Evolutionary conservation across 805 yeast species (phyloP).

Genomic region (Barnettozyma vustinii): DNA sequence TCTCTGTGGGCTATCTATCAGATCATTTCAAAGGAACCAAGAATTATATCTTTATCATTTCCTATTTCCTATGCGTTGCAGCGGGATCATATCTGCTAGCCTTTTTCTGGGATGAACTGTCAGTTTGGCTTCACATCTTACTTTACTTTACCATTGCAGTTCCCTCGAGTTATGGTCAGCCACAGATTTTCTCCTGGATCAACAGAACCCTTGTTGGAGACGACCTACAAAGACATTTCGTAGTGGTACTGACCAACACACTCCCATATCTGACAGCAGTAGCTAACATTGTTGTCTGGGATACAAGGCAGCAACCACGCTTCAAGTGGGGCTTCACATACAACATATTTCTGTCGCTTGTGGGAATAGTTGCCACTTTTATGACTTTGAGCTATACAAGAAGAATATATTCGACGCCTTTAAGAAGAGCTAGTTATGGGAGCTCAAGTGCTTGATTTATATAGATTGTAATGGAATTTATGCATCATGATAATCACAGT

Average conservation of each 20-base stretch:
- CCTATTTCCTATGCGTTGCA: conserved; percentile 36
- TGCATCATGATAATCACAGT: too few species aligned
- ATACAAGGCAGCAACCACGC: conserved; percentile 29
- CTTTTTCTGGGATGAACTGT: conserved; percentile 35
- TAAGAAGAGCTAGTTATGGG: conserved; percentile 1
- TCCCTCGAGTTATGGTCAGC: conserved; percentile 49
- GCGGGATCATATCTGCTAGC: conserved; percentile 40
- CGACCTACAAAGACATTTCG: conserved; percentile 24
- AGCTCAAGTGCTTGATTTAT: conserved; percentile 1
- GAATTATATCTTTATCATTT: conserved; percentile 34
- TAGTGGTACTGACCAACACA: conserved; percentile 34
- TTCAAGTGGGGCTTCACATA: conserved; percentile 34
- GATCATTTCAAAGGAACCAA: conserved; percentile 32
- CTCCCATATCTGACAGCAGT: conserved; percentile 35
- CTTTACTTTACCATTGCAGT: conserved; percentile 42
- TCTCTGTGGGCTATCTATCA: conserved; percentile 31
- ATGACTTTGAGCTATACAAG: conserved; percentile 1
- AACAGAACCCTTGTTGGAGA: conserved; percentile 33
- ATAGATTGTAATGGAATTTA: neutral
- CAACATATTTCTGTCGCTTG: conserved; percentile 19
- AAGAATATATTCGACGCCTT: too few species aligned
- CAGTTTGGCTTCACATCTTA: conserved; percentile 41
- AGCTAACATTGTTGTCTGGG: conserved; percentile 36
- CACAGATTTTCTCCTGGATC: conserved; percentile 50
- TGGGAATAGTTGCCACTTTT: conserved; percentile 7